Evolutionary conservation across 345 rosid genomes (phyloP).

Genomic region (Turnera subulata): DNA sequence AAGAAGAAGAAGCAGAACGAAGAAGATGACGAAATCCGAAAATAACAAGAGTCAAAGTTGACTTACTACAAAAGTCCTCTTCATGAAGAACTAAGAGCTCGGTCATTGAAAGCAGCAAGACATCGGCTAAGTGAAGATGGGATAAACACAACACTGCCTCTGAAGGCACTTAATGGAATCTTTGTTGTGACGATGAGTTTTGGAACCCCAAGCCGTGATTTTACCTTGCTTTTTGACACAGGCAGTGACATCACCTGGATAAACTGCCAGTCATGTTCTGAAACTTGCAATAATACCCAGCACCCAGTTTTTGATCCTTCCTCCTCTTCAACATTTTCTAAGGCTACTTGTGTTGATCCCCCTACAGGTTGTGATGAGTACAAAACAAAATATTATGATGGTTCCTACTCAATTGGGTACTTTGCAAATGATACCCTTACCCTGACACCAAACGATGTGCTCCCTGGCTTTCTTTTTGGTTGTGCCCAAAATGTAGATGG

Average conservation of each 20-base stretch:
- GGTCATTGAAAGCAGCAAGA: background rate
- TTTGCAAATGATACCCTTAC: constrained; percentile 20
- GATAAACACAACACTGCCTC: background rate
- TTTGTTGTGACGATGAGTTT: constrained; percentile 11
- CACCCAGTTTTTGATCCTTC: constrained; percentile 7
- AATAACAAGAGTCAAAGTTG: too few relatives aligned
- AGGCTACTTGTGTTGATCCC: constrained; percentile 11
- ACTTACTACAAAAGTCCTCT: background rate
- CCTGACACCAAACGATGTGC: background rate
- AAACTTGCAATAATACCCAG: constrained; percentile 6
- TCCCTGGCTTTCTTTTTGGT: constrained; percentile 14
- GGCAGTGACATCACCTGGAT: constrained; percentile 29
- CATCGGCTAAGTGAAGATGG: too few relatives aligned
- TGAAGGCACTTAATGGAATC: background rate
- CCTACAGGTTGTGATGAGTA: too few relatives aligned
- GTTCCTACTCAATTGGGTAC: constrained; percentile 6
- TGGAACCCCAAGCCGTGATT: constrained; percentile 21
- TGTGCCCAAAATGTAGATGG: constrained; percentile 16
- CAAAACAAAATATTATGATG: background rate
- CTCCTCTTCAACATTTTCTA: constrained; percentile 16
- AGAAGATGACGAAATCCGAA: too few relatives aligned
- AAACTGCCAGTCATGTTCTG: constrained; percentile 13
- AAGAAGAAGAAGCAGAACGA: too few relatives aligned
- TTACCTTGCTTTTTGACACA: constrained; percentile 22
- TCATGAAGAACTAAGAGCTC: background rate